Conservation (phyloP, 345 rosid species). For the Laguncularia racemosa region DNA sequence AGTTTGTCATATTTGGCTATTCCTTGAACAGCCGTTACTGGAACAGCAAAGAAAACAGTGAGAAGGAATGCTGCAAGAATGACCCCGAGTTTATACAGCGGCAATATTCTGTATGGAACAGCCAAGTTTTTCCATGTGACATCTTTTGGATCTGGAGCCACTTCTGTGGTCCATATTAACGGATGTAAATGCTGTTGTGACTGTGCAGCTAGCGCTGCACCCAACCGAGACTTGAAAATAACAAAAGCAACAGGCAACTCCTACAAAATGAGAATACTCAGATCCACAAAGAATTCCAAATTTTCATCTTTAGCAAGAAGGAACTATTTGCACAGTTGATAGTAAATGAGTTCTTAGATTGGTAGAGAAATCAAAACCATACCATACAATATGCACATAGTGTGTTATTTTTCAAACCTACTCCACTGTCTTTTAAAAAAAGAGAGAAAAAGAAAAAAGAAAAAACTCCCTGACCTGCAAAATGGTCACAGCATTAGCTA, state of each 20-base stretch:
- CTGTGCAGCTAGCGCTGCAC: conserved; percentile 68
- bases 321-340: no score
- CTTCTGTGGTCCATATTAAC: conserved; percentile 60
- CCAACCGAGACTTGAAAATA: conserved; percentile 64
- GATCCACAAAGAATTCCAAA: not conserved
- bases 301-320: not conserved
- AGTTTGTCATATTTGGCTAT: conserved; percentile 81
- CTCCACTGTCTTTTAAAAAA: no score
- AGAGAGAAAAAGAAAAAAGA: no score
- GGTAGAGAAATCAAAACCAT: no score
- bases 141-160: conserved; percentile 86
- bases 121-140: conserved; percentile 71
- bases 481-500: no score
- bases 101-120: conserved; percentile 41
- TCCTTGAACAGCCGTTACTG: conserved; percentile 93
- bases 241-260: conserved; percentile 84
- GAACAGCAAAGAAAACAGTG: conserved; percentile 80
- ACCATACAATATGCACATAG: no score
- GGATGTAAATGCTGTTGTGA: conserved; percentile 85
- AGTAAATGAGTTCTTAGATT: no score
- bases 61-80: conserved; percentile 67
- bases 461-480: no score
- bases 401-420: no score
- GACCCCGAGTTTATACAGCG: conserved; percentile 56
- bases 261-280: conserved; percentile 21